Conservation (phyloP, 345 rosid genomes). For the Arabidopsis arenosa region DNA sequence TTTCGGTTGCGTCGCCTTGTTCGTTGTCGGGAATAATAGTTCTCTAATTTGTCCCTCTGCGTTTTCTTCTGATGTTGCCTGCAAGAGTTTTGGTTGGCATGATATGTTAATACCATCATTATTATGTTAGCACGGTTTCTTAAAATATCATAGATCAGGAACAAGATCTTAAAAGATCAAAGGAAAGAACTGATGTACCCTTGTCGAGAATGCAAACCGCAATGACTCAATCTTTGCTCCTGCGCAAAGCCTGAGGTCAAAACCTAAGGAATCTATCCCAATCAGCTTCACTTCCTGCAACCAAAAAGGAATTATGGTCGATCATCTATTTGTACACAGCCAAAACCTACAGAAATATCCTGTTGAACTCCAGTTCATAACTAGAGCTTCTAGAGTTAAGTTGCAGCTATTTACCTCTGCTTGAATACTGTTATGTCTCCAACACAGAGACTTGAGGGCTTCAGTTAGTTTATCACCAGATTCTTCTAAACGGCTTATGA, state of each 20-base stretch:
- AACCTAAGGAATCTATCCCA: conserved; percentile 80
- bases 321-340: conserved; percentile 9
- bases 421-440: conserved; percentile 79
- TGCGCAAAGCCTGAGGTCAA: conserved; percentile 80
- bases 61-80: conserved; percentile 83
- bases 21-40: conserved; percentile 63
- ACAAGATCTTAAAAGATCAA: background rate
- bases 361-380: background rate
- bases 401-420: conserved; percentile 70
- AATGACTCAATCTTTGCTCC: conserved; percentile 83
- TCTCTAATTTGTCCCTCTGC: conserved; percentile 82
- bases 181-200: conserved; percentile 53
- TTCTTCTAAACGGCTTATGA: conserved; percentile 70
- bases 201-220: conserved; percentile 69
- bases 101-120: background rate
- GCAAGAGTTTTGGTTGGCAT: conserved; percentile 36
- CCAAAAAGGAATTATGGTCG: background rate
- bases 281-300: conserved; percentile 74
- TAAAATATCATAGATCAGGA: background rate
- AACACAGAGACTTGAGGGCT: conserved; percentile 81
- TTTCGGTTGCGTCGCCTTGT: conserved; percentile 40
- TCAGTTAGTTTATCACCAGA: conserved; percentile 65
- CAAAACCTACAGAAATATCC: background rate
- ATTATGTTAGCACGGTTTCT: background rate
- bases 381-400: conserved; percentile 14